Percentiles rank a stretch among this genome's conserved stretches.
Evolutionary conservation across 306 rosid genomes (phyloP).

Genomic region (Neltuma alba): DNA sequence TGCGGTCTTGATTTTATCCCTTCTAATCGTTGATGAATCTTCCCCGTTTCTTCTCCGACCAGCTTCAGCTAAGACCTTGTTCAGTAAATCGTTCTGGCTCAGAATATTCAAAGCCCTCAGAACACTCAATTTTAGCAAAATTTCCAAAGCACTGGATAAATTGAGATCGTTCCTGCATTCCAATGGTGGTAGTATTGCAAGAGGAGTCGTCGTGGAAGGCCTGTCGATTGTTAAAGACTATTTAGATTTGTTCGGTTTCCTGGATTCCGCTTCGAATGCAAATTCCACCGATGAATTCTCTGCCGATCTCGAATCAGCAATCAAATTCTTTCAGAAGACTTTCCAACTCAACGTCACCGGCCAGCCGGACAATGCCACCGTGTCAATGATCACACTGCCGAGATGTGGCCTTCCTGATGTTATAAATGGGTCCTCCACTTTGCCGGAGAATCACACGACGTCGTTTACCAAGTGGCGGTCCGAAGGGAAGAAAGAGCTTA

Average conservation of each 20-base stretch:
- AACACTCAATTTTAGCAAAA: not conserved
- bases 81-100: not conserved
- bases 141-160: not conserved
- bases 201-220: not conserved
- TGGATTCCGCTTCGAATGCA: not conserved
- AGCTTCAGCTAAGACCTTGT: not conserved
- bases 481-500: not conserved
- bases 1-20: not conserved
- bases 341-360: slow-evolving; percentile 5
- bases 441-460: not conserved
- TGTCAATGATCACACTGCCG: not conserved
- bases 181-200: not conserved
- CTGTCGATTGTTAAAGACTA: not conserved
- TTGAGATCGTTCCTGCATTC: not conserved
- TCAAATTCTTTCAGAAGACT: not conserved
- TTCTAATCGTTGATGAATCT: not conserved
- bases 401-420: slow-evolving; percentile 1
- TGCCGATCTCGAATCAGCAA: not conserved
- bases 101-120: not conserved
- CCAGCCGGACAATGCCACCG: not conserved
- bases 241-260: not conserved
- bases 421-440: not conserved
- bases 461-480: not conserved
- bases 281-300: not conserved
- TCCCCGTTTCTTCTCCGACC: not conserved